phyloP scores from a whole-genome alignment of 108 stramenopile genomes.

The Cyclotella atomus region DNA sequence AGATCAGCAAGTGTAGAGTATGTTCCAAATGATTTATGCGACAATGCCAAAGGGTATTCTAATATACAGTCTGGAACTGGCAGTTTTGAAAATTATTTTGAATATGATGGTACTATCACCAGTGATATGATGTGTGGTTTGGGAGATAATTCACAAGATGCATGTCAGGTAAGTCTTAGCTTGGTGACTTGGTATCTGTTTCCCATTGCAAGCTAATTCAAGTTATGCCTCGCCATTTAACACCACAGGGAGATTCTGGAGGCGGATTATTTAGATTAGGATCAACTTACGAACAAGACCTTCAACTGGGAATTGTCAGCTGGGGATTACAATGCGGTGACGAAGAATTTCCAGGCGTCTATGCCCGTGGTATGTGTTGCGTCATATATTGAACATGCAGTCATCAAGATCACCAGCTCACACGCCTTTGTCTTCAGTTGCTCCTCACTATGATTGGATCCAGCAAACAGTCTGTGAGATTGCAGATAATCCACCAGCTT shows the following conservation, averaged over 20 bases:
- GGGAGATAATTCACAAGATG: constrained; percentile 28
- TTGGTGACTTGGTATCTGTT: too few species aligned
- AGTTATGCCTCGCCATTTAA: too few species aligned
- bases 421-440: too few species aligned
- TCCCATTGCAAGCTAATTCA: too few species aligned
- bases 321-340: constrained; percentile 48
- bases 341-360: constrained; percentile 47
- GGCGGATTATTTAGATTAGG: constrained; percentile 47
- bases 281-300: constrained; percentile 18
- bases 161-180: too few species aligned
- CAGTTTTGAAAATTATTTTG: constrained; percentile 18
- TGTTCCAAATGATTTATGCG: constrained; percentile 46
- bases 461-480: constrained; percentile 28
- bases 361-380: neutral
- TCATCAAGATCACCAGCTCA: too few species aligned
- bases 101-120: constrained; percentile 36
- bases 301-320: constrained; percentile 52
- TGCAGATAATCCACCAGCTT: constrained; percentile 40
- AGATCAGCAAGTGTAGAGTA: constrained; percentile 36
- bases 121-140: constrained; percentile 52
- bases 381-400: too few species aligned
- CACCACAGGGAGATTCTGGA: constrained; percentile 51
- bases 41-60: constrained; percentile 32
- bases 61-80: constrained; percentile 2
- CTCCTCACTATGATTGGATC: constrained; percentile 51